Evolutionary conservation across 2,329 filamentous ascomycete genomes (phyloP).

Genomic region (Trichoderma cornu-damae): DNA sequence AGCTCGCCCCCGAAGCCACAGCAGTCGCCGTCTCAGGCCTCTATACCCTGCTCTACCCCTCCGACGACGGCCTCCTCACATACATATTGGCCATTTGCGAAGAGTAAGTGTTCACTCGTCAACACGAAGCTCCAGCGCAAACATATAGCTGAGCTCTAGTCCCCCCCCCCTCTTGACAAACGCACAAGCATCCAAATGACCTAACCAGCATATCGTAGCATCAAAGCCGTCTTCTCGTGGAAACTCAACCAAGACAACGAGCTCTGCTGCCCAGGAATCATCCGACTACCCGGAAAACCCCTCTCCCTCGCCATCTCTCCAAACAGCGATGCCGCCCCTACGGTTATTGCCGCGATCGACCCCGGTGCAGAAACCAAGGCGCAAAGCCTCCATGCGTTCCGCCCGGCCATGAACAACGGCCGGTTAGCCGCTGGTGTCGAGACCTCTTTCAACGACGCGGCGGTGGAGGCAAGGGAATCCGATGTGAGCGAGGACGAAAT

Average conservation of each 20-base stretch:
- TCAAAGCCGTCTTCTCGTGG: conserved; percentile 63
- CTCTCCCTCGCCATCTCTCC: conserved; percentile 46
- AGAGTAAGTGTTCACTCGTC: conserved; percentile 41
- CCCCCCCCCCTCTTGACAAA: no score
- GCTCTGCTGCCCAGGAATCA: conserved; percentile 42
- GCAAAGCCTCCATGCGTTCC: conserved; percentile 31
- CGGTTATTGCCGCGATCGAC: conserved; percentile 40
- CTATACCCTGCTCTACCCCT: conserved; percentile 32
- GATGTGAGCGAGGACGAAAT: conserved; percentile 38
- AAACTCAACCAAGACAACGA: conserved; percentile 44
- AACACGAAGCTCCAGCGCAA: background rate
- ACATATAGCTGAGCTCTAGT: no score
- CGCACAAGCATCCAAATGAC: background rate
- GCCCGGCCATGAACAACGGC: conserved; percentile 30
- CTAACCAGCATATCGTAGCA: conserved; percentile 30
- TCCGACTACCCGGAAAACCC: conserved; percentile 60
- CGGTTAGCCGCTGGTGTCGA: conserved; percentile 31
- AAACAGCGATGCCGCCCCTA: conserved; percentile 23
- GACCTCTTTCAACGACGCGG: conserved; percentile 25
- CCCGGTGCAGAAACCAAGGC: conserved; percentile 27
- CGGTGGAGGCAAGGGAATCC: conserved; percentile 28
- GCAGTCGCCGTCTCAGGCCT: conserved; percentile 48
- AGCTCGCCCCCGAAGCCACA: conserved; percentile 32
- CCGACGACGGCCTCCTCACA: conserved; percentile 26
- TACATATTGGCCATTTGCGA: conserved; percentile 51